A percentile compares a stretch with the other conserved stretches of the same genome.
phyloP scores from a whole-genome alignment of 805 yeast genomes.

The Monosporozyma unispora region DNA sequence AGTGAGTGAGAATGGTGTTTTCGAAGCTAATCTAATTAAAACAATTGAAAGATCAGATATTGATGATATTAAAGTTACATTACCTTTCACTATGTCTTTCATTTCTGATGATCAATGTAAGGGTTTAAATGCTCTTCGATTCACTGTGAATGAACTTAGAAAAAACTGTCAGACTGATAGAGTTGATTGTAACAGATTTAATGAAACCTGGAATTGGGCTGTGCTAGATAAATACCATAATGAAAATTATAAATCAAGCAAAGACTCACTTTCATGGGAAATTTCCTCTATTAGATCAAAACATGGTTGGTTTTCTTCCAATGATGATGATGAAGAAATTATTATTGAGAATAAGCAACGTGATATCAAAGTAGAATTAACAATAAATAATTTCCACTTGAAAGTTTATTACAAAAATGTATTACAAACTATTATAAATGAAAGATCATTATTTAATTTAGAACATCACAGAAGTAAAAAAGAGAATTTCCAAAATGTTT shows the following conservation, averaged over 20 bases:
- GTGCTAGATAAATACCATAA: constrained; percentile 25
- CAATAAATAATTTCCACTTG: constrained; percentile 32
- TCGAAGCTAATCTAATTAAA: constrained; percentile 41
- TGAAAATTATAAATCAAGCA: neutral
- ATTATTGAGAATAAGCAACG: constrained; percentile 2
- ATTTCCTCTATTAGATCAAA: neutral
- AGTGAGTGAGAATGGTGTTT: neutral
- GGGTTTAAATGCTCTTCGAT: constrained; percentile 45
- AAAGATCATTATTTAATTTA: constrained; percentile 58
- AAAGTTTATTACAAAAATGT: constrained; percentile 38
- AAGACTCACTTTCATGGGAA: neutral
- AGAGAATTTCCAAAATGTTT: constrained; percentile 34
- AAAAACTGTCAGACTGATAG: constrained; percentile 16
- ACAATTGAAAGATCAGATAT: constrained; percentile 22
- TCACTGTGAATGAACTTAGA: constrained; percentile 57
- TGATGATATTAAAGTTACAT: constrained; percentile 32
- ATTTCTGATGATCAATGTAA: constrained; percentile 26
- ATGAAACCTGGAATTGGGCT: constrained; percentile 53
- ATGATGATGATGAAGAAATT: constrained; percentile 2
- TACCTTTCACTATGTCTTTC: constrained; percentile 54
- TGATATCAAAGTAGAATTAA: constrained; percentile 35
- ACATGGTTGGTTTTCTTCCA: neutral
- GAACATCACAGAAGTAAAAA: constrained; percentile 64
- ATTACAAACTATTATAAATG: constrained; percentile 54
- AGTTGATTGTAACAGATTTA: constrained; percentile 44